Percentiles rank a stretch among this genome's conserved stretches.
Evolutionary conservation across 2,329 filamentous ascomycete genomes (phyloP).

Genomic region (Stenocarpella maydis): DNA sequence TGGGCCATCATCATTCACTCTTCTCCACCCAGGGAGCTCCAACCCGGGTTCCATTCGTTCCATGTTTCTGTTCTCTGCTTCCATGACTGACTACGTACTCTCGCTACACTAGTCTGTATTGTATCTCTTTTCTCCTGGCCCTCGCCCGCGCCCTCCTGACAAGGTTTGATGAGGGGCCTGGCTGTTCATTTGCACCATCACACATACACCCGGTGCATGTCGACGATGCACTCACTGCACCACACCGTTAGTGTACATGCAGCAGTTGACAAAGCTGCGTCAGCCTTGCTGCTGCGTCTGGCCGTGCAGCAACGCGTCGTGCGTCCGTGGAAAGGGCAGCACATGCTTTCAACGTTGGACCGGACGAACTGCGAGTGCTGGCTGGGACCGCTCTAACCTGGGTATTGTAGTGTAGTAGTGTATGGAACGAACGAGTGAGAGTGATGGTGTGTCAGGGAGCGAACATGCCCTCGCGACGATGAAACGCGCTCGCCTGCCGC

Average conservation of each 20-base stretch:
- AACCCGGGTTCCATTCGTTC: conserved; percentile 3
- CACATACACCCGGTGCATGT: not conserved
- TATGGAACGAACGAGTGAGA: too few species aligned
- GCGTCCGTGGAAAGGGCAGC: not conserved
- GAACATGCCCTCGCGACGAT: conserved; percentile 11
- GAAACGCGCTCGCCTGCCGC: conserved; percentile 8
- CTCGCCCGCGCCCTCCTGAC: not conserved
- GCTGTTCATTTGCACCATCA: conserved; percentile 28
- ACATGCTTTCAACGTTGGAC: not conserved
- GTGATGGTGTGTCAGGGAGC: too few species aligned
- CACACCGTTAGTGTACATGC: too few species aligned
- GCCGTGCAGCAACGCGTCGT: not conserved
- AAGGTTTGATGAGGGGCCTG: conserved; percentile 27
- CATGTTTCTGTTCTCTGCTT: conserved; percentile 16
- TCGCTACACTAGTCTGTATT: too few species aligned
- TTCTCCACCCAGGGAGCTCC: conserved; percentile 9
- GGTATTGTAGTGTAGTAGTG: too few species aligned
- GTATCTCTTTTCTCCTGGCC: not conserved
- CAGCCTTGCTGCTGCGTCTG: not conserved
- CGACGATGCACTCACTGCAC: not conserved
- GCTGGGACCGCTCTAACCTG: not conserved
- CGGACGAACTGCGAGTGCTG: conserved; percentile 1
- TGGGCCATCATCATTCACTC: not conserved
- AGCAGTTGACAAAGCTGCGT: not conserved
- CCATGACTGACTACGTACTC: not conserved